Conservation (phyloP, 768 basidiomycete species). For the Rossbeevera mucosa region DNA sequence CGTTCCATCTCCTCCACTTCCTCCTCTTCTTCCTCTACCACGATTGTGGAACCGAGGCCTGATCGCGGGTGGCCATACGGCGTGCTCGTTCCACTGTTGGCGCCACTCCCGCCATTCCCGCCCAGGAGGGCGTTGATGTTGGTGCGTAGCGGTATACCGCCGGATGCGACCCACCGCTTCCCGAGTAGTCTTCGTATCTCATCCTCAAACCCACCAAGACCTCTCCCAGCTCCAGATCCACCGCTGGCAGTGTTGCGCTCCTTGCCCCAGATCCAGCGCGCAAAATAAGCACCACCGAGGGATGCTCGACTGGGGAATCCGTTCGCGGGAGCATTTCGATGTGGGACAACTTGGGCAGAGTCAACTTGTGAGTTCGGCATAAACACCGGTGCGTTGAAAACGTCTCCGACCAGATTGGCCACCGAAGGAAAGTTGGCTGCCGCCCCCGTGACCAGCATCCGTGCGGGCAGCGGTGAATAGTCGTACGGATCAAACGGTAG, state of each 20-base stretch:
- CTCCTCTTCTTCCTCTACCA: slow-evolving; percentile 76
- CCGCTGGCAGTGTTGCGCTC: slow-evolving; percentile 38
- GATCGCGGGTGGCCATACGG: slow-evolving; percentile 54
- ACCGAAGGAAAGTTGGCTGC: slow-evolving; percentile 83
- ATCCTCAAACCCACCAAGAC: slow-evolving; percentile 68
- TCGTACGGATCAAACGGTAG: slow-evolving; percentile 80
- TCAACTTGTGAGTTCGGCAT: slow-evolving; percentile 74
- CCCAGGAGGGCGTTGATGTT: slow-evolving; percentile 44
- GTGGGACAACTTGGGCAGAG: slow-evolving; percentile 62
- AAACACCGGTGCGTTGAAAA: slow-evolving; percentile 79
- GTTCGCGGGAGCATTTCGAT: slow-evolving; percentile 66
- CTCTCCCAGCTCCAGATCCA: slow-evolving; percentile 31
- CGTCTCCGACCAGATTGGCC: slow-evolving; percentile 72
- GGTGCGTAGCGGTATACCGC: slow-evolving; percentile 55
- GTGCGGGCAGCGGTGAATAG: slow-evolving; percentile 54
- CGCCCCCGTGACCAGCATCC: slow-evolving; percentile 70
- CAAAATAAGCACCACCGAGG: slow-evolving; percentile 72
- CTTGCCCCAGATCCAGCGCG: slow-evolving; percentile 82
- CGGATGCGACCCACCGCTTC: slow-evolving; percentile 69
- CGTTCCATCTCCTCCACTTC: slow-evolving; percentile 57
- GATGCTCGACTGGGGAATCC: slow-evolving; percentile 69
- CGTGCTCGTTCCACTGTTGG: slow-evolving; percentile 65
- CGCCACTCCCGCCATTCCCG: slow-evolving; percentile 41
- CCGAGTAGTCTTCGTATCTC: slow-evolving; percentile 67
- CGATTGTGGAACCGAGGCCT: slow-evolving; percentile 48